phyloP scores from a whole-genome alignment of 306 rosid species.

The Cucurbita maxima region DNA sequence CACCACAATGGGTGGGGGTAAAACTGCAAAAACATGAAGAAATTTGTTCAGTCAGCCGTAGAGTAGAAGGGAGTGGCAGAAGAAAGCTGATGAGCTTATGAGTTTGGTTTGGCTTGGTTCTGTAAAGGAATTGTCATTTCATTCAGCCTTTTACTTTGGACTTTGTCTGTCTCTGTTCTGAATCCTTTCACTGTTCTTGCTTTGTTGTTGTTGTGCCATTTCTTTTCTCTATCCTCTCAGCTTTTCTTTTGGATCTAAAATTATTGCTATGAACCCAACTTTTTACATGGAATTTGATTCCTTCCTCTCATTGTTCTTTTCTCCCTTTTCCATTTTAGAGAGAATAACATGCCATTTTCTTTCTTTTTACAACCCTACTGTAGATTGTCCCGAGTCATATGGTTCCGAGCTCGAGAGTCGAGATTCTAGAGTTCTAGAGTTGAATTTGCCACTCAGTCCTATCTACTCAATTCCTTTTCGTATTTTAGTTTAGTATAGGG shows the following conservation, averaged over 20 bases:
- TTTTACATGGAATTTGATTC: background rate
- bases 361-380: background rate
- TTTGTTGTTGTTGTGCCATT: background rate
- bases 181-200: background rate
- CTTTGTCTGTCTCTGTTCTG: background rate
- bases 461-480: too few species aligned
- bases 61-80: background rate
- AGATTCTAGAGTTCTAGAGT: background rate
- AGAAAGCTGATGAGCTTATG: background rate
- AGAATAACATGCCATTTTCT: background rate
- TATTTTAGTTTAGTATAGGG: too few species aligned
- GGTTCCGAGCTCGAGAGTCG: background rate
- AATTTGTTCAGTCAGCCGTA: background rate
- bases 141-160: background rate
- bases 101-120: background rate
- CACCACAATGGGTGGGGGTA: background rate
- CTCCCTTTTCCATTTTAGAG: background rate
- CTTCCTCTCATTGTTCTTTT: background rate
- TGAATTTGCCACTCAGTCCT: background rate
- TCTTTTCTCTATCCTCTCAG: background rate
- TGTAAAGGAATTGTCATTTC: conserved; percentile 1
- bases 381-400: background rate
- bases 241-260: background rate
- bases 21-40: background rate
- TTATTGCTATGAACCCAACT: background rate